phyloP scores from a whole-genome alignment of 805 yeast genomes.

The Jamesozyma spencerorum region DNA sequence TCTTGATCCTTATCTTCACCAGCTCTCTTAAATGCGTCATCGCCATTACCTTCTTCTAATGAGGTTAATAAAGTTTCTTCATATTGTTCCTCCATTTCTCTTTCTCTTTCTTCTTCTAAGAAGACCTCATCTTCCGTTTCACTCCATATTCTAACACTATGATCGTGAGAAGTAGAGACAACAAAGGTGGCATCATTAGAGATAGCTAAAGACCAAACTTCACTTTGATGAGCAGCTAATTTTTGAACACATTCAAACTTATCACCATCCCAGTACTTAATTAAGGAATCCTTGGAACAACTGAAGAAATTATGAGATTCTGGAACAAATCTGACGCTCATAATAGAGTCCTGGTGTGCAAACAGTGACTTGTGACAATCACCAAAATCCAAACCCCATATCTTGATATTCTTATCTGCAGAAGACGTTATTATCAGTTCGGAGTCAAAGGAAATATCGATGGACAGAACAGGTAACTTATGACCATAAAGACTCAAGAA shows the following conservation, averaged over 20 bases:
- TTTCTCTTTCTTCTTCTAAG: constrained; percentile 91
- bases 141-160: constrained; percentile 85
- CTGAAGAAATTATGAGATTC: constrained; percentile 85
- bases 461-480: constrained; percentile 85
- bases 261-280: constrained; percentile 98
- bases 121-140: constrained; percentile 94
- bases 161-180: constrained; percentile 85
- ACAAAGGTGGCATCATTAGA: constrained; percentile 62
- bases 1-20: constrained; percentile 34
- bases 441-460: constrained; percentile 84
- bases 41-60: constrained; percentile 48
- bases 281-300: constrained; percentile 76
- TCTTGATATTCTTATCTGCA: constrained; percentile 93
- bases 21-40: constrained; percentile 33
- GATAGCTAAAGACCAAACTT: constrained; percentile 88
- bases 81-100: constrained; percentile 85
- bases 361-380: constrained; percentile 95
- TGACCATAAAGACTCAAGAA: constrained; percentile 90
- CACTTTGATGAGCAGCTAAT: constrained; percentile 77
- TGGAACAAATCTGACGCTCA: constrained; percentile 78
- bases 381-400: constrained; percentile 98
- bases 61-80: constrained; percentile 72
- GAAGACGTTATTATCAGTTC: constrained; percentile 85
- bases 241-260: constrained; percentile 91
- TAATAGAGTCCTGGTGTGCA: constrained; percentile 93